These are phyloP conservation scores for Pichia terricola DNA, from an alignment of 1,139 yeast genomes.

Conservation along the genomic window DNA sequence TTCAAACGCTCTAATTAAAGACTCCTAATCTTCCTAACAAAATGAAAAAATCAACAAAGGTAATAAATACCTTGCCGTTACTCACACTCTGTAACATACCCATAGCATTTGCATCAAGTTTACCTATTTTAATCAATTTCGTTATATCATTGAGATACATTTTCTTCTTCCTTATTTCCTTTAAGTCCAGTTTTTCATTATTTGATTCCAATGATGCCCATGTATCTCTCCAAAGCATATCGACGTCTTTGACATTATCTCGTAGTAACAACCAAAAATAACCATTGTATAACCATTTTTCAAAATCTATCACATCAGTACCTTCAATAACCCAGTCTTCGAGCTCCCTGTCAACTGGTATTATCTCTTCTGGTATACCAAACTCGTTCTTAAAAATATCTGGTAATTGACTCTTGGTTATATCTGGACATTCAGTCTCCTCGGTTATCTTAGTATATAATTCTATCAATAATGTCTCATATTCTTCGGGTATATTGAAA, in stretches of 20 bases:
- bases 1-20: conserved; percentile 8
- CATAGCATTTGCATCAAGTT: conserved; percentile 26
- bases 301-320: conserved; percentile 33
- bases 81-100: conserved; percentile 36
- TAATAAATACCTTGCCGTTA: conserved; percentile 26
- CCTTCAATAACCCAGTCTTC: conserved; percentile 20
- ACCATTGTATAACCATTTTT: conserved; percentile 30
- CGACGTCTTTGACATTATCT: conserved; percentile 29
- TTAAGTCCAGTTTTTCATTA: neutral
- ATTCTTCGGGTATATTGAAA: conserved; percentile 11
- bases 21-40: conserved; percentile 37
- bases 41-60: conserved; percentile 34
- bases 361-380: conserved; percentile 15
- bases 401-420: conserved; percentile 1
- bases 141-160: conserved; percentile 30
- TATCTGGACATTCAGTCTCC: conserved; percentile 4
- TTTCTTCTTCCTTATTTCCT: conserved; percentile 6
- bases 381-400: conserved; percentile 7
- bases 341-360: conserved; percentile 19
- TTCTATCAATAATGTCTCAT: conserved; percentile 10
- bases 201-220: conserved; percentile 14
- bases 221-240: conserved; percentile 32
- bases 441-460: conserved; percentile 7
- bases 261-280: conserved; percentile 30
- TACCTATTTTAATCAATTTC: conserved; percentile 24